Evolutionary conservation across 768 basidiomycete species (phyloP).

Genomic region (Trametes elegans): DNA sequence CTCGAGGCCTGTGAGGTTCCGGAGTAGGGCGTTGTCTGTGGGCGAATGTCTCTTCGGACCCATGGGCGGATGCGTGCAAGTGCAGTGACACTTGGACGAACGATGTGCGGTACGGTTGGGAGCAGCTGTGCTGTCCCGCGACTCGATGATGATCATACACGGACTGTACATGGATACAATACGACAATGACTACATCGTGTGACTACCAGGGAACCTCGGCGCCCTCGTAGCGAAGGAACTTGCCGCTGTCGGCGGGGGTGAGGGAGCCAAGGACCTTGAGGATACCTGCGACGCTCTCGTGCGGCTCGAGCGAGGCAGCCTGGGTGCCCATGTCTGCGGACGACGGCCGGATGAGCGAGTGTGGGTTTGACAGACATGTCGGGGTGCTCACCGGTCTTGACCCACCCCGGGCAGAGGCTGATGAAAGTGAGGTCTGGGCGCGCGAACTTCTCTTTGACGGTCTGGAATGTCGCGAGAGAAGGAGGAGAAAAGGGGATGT

Average conservation of each 20-base stretch:
- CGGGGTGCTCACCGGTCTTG: slow-evolving; percentile 6
- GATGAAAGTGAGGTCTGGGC: slow-evolving; percentile 15
- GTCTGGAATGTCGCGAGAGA: slow-evolving; percentile 1
- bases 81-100: too few species aligned
- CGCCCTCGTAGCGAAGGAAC: slow-evolving; percentile 6
- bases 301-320: neutral
- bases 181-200: too few species aligned
- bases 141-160: too few species aligned
- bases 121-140: too few species aligned
- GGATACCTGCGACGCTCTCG: slow-evolving; percentile 1
- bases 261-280: slow-evolving; percentile 1
- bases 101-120: too few species aligned
- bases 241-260: slow-evolving; percentile 7
- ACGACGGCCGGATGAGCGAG: neutral
- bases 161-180: too few species aligned
- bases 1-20: too few species aligned
- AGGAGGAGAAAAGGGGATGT: too few species aligned
- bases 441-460: slow-evolving; percentile 15
- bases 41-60: too few species aligned
- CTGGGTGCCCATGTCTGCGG: slow-evolving; percentile 13
- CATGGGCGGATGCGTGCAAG: too few species aligned
- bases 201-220: slow-evolving; percentile 11
- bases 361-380: too few species aligned
- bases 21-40: too few species aligned
- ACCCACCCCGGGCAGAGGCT: slow-evolving; percentile 18